Evolutionary conservation across 73 alveolate genomes (phyloP), one percentile per base, ranked within the genome.

Genomic region (Breviolum minutum): DNA sequence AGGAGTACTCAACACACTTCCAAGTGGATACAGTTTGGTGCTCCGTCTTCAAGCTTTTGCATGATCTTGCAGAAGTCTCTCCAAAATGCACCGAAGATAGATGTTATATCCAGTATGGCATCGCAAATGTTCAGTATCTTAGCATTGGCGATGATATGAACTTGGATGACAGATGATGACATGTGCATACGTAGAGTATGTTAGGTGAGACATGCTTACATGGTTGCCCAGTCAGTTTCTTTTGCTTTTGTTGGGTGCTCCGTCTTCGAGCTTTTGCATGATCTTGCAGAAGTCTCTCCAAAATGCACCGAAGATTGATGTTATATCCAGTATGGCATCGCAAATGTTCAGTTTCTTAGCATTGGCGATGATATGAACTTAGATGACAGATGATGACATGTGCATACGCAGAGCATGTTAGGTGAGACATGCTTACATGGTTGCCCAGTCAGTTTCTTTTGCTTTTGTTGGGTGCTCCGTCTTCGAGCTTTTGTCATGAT

Each of bases 61-160:
- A 19, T 40, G 54, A 19, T 73, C 12, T 24, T 14, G 83, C 83
- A 73, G 32, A 30, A 32, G 89, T 81, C 89, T 81, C 89, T 81
- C 89, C 89, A 81, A 48, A 81, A 81, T 81, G 89, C 89, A 81
- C 89, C 70, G 70, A 14, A 81, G 32, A 81, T 32, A 10, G 69
- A 7, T 12, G 54, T 71, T 29, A 7, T 22, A 17, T 81, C 89
- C 70, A 19, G 89, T 48, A 81, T 81, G 89, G 89, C 89, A 81
- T 81, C 61, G 70, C 89, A 48, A 11, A 69, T 81, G 89, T n/a
- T 32, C 48, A 9, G 61, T 7, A 0, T 48, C 12, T 27, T 40
- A 32, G 32, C 70, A 81, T 48, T 6, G 7, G 89, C 48, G 89
- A 81, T 81, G 89, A 81, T 40, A 81, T 13, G 70, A 29, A 81